Base-by-base conservation (phyloP, 164 flowering plant species). In the Litsea cubeba region DNA sequence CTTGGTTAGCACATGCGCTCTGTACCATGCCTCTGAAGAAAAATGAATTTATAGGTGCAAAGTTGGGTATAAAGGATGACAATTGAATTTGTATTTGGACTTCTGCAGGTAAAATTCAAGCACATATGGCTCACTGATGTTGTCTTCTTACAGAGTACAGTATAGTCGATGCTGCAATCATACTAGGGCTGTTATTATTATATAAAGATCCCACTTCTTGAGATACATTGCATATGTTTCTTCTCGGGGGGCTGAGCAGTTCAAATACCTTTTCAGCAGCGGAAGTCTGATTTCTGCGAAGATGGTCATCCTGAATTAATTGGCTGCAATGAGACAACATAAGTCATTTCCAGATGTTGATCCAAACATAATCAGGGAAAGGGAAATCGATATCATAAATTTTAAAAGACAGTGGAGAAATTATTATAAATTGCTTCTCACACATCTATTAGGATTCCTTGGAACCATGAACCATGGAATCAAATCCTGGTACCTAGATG, bases 121-220 rank as follows among this genome's bases (percentile, higher is more conserved):
- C 7, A 66, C 63, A 5, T n/a, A 24, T 58, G 35, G 14, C 14
- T 40, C n/a, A 57, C 68, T 66, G 58, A 22, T 67, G 65, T 51
- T 62, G 71, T 18, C 70, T 66, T 74, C 71, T 81, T 26, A 60
- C 79, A 50, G 77, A 80, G 79, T 75, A 35, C 40, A 93, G 77
- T 57, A 93, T 83, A 74, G 89, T 81, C 24, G 83, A 79, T 74
- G 98, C 95, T 54, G 95, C 95, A 73, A 87, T 70, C 82, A 82
- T 77, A 75, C 97, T 89, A 25, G 98, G 93, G 12, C 80, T 79
- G 68, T 62, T 64, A 69, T 69, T 28, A 65, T 74, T 70, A 69
- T 62, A 25, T 50, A 32, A 65, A 14, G 62, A 71, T 25, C 65
- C 65, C 50, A 62, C 69, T 71, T 80, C 80, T 46, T 64, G 65